A percentile compares a stretch with the other conserved stretches of the same genome.
Conservation (phyloP, 139 green algal species). For the Coccomyxa sp. region DNA sequence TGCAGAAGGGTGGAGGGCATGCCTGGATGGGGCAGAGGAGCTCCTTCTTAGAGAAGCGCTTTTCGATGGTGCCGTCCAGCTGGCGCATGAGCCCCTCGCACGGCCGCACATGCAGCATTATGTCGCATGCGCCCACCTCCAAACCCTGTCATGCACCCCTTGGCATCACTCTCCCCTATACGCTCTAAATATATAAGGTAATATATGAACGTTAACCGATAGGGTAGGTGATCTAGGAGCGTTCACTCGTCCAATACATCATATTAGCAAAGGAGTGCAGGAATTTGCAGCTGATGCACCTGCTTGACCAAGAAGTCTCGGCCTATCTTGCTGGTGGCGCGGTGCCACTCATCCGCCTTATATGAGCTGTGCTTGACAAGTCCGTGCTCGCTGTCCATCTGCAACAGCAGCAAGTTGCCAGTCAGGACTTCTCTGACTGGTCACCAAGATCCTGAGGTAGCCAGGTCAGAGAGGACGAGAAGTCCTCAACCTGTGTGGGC, state of each 20-base stretch:
- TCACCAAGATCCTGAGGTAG: no score
- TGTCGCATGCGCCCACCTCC: slow-evolving; percentile 37
- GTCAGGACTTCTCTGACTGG: neutral
- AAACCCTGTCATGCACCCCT: slow-evolving; percentile 34
- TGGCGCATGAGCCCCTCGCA: slow-evolving; percentile 60
- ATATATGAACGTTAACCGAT: no score
- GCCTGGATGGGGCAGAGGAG: slow-evolving; percentile 64
- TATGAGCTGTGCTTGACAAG: neutral
- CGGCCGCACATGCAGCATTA: slow-evolving; percentile 68
- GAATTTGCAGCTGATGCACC: neutral
- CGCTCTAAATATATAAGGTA: no score
- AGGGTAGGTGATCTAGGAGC: neutral
- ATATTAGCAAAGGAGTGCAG: no score
- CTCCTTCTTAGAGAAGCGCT: slow-evolving; percentile 67
- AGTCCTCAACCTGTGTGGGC: no score
- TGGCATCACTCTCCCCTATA: no score
- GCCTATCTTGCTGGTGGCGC: slow-evolving; percentile 4
- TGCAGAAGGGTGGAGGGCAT: neutral
- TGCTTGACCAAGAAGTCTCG: slow-evolving; percentile 19
- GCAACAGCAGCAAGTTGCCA: neutral
- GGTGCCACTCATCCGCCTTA: slow-evolving; percentile 5
- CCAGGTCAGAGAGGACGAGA: no score
- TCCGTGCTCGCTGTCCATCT: slow-evolving; percentile 4
- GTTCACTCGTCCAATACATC: no score
- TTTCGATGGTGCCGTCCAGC: slow-evolving; percentile 75